Base-by-base conservation (phyloP, 441 rosid species). In the Erodium texanum region DNA sequence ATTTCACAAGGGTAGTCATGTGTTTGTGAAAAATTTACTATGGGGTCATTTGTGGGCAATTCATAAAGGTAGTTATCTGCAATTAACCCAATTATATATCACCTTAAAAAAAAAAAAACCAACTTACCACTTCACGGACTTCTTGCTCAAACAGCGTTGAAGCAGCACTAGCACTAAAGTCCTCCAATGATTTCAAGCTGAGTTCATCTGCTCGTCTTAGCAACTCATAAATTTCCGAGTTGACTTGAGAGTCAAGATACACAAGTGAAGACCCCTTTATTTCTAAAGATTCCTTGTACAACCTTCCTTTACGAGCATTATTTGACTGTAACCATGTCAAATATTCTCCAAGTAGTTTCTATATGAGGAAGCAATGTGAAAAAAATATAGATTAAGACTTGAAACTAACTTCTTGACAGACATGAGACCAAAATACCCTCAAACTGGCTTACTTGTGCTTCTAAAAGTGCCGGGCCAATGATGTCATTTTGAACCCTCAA, bases 81-180 rank as follows among this genome's bases (percentile, higher is more conserved):
- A 27, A 27, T 27, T 1, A 27, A 27, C 29, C 29, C 29, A 27
- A 27, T 27, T 27, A 27, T 27, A 27, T 1, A 27, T 4, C 4
- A 1, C 4, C 29, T n/a, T n/a, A n/a, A n/a, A n/a, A n/a, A n/a
- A 36, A 2, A 36, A 68, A 64, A n/a, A 66, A 68, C 16, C 18
- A 66, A 81, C 93, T 91, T 75, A 91, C 97, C 90, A 76, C 93
- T 83, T 88, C 89, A 6, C 89, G 83, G 34, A 93, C 82, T 82
- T 91, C 89, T 65, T 82, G 88, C 72, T 89, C 92, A 71, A 91
- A 79, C 70, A 73, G 76, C 78, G 82, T 86, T 58, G 97, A 84
- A 65, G 89, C 82, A 41, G 86, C 80, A 72, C 73, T 69, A 34
- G 86, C 79, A 73, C 82, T 88, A 72, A 91, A 81, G 73, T 80